phyloP scores from a whole-genome alignment of 2,329 filamentous ascomycete genomes.

The Neophaeococcomyces mojaviensis region DNA sequence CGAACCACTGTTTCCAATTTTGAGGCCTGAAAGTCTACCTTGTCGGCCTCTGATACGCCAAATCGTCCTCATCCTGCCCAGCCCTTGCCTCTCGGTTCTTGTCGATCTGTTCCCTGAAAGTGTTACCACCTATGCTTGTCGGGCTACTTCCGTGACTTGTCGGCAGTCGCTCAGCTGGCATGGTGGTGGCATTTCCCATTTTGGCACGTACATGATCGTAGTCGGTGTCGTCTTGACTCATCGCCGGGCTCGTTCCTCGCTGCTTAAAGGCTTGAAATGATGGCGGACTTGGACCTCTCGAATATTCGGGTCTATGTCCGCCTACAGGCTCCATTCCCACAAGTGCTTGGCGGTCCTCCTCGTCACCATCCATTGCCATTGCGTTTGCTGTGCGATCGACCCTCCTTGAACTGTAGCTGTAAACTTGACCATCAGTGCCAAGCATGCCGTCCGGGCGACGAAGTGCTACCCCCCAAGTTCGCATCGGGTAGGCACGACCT shows the following conservation, averaged over 20 bases:
- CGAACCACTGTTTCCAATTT: too few relatives aligned
- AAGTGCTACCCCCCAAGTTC: constrained; percentile 45
- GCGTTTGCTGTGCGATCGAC: constrained; percentile 12
- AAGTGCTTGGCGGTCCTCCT: constrained; percentile 10
- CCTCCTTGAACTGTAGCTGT: constrained; percentile 8
- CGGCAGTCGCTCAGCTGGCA: neutral
- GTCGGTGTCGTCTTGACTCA: constrained; percentile 11
- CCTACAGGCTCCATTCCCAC: constrained; percentile 9
- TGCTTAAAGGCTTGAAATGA: constrained; percentile 5
- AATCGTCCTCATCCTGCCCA: constrained; percentile 2
- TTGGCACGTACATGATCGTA: constrained; percentile 9
- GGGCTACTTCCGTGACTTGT: neutral
- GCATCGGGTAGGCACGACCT: constrained; percentile 52
- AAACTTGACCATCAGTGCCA: constrained; percentile 9
- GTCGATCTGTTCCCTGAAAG: constrained; percentile 15
- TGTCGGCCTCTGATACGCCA: constrained; percentile 6
- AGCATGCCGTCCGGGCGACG: constrained; percentile 11
- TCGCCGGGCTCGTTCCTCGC: neutral
- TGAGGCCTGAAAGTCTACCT: neutral
- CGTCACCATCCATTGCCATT: constrained; percentile 5
- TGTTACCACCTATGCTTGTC: constrained; percentile 8
- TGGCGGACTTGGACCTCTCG: neutral
- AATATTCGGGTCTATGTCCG: constrained; percentile 4
- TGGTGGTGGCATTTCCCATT: neutral
- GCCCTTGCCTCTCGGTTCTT: constrained; percentile 9